Conservation (phyloP, 805 yeast genomes). For the Hanseniaspora thailandica region DNA sequence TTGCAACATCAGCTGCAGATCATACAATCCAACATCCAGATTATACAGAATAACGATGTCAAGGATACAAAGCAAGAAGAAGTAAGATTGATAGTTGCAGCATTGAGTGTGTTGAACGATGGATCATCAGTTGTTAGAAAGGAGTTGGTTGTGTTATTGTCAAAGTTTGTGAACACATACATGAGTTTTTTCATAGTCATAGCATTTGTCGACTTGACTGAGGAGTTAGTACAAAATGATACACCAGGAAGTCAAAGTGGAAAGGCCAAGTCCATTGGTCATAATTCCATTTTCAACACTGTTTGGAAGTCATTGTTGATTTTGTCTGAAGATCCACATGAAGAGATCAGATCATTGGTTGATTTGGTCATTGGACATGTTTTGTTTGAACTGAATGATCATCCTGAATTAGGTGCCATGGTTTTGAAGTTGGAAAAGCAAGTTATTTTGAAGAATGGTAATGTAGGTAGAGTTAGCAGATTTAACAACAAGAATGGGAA, state of each 20-base stretch:
- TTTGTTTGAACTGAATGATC: conserved; percentile 39
- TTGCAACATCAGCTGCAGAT: conserved; percentile 27
- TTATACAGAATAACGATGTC: conserved; percentile 25
- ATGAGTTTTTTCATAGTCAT: conserved; percentile 68
- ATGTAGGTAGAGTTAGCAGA: neutral
- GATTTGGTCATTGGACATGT: conserved; percentile 65
- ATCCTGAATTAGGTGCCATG: conserved; percentile 49
- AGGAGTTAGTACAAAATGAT: conserved; percentile 43
- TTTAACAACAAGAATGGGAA: neutral
- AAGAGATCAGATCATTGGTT: conserved; percentile 64
- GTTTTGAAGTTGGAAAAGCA: conserved; percentile 58
- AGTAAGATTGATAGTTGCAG: conserved; percentile 53
- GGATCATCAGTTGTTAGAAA: conserved; percentile 83
- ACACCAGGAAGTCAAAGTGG: conserved; percentile 15
- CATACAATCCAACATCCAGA: conserved; percentile 23
- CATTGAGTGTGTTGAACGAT: conserved; percentile 61
- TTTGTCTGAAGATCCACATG: conserved; percentile 76
- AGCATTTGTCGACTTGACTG: conserved; percentile 74
- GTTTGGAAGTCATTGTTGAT: conserved; percentile 78
- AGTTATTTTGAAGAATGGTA: conserved; percentile 38
- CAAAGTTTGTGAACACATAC: conserved; percentile 60
- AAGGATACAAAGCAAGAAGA: conserved; percentile 55
- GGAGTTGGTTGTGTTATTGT: conserved; percentile 67
- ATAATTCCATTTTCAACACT: conserved; percentile 75
- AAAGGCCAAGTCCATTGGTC: conserved; percentile 53